Percentiles rank a stretch among this genome's conserved stretches.
phyloP scores from a whole-genome alignment of 2,329 filamentous ascomycete genomes.

The Alternaria tenuissima region DNA sequence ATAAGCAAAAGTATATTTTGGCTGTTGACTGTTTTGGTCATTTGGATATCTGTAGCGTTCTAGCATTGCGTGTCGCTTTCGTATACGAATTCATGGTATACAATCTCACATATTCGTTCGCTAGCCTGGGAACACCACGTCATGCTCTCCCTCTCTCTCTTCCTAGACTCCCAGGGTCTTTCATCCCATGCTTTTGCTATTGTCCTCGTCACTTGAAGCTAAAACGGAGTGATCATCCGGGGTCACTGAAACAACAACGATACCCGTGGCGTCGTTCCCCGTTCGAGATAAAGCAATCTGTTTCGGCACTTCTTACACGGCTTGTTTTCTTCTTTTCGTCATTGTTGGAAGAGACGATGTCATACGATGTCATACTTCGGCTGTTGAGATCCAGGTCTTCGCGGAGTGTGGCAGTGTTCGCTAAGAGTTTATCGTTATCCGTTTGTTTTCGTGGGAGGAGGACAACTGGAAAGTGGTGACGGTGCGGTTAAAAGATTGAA shows the following conservation, averaged over 20 bases:
- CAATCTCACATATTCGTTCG: background rate
- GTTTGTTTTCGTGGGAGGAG: background rate
- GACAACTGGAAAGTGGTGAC: background rate
- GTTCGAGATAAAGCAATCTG: background rate
- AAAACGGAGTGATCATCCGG: background rate
- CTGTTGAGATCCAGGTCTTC: background rate
- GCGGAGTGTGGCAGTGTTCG: background rate
- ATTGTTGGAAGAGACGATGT: background rate
- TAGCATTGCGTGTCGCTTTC: slow-evolving; percentile 1
- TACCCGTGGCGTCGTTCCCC: background rate
- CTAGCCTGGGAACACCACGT: background rate
- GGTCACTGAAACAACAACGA: background rate
- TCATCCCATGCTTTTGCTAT: background rate
- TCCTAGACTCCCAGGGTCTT: background rate
- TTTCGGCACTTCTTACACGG: background rate
- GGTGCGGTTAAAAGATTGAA: background rate
- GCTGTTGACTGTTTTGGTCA: background rate
- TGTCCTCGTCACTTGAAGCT: background rate
- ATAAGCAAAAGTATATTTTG: background rate
- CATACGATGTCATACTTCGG: background rate
- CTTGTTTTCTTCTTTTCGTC: background rate
- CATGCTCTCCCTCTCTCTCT: background rate
- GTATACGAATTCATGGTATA: background rate
- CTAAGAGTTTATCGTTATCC: background rate
- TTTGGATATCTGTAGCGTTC: background rate